Base-by-base conservation (phyloP, 2,329 filamentous ascomycete species). In the Calonectria leucothoes region DNA sequence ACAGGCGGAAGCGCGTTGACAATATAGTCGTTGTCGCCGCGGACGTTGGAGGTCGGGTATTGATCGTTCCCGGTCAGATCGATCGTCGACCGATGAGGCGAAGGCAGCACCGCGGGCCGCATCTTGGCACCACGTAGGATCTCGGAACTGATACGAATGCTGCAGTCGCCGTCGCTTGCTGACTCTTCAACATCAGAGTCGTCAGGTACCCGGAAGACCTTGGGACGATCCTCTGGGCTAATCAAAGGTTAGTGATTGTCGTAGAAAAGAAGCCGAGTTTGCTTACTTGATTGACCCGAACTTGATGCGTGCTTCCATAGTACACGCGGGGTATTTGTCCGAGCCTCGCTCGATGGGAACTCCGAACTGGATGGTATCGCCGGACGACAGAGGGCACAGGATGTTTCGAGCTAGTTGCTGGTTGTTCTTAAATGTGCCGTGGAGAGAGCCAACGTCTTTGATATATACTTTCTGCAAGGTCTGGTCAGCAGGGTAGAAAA, bases 371-470 rank as follows among this genome's bases (percentile, higher is more conserved):
- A 87, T 61, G 5, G 71, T 71, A 39, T 87, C 85, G 23, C 82
- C 83, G 2, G 72, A 73, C 4, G 35, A 15, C 0, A 86, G 33
- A 6, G 69, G 66, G 6, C 77, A 74, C 0, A 66, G 35, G 20
- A 76, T 66, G 11, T 78, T 66, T 23, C 59, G 51, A 31, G 59
- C 42, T 12, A 86, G 72, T 25, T 71, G 75, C 8, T 65, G 61
- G 2, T 82, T 76, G 69, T 88, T 89, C 51, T 87, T 75, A 48
- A 83, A 89, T 0, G 89, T 91, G 1, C 90, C 90, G 71, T 91
- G 90, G 2, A 91, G 85, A 0, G 89, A 91, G 2, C 84, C 83
- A 1, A 82, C 79, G 68, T 91, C 90, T 33, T 80, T 83, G 45
- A 91, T 79, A 51, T 81, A 83, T 0, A 91, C 78, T 29, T 80